phyloP scores from a whole-genome alignment of 257 asterid species.

The Cinchona pubescens region DNA sequence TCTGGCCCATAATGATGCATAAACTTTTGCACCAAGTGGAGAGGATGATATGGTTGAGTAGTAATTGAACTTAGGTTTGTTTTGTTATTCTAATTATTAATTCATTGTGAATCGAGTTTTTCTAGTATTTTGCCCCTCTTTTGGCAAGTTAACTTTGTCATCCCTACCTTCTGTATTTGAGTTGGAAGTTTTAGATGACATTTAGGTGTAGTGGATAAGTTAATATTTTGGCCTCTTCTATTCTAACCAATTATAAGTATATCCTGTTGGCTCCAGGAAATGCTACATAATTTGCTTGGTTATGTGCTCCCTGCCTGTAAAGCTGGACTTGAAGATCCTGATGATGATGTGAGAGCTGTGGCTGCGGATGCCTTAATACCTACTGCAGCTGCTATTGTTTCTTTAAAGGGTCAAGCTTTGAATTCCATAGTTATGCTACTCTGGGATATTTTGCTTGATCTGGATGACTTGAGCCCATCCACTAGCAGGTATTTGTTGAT shows the following conservation, averaged over 20 bases:
- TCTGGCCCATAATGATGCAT: too few relatives aligned
- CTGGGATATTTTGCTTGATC: conserved; percentile 97
- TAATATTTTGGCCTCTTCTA: background rate
- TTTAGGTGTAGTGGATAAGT: too few relatives aligned
- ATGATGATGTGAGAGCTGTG: conserved; percentile 99
- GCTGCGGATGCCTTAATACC: conserved; percentile 98
- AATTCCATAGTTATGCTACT: conserved; percentile 86
- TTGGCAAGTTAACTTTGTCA: background rate
- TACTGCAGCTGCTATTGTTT: conserved; percentile 78
- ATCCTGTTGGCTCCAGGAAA: conserved; percentile 56
- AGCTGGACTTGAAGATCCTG: conserved; percentile 98
- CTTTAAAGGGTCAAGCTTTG: conserved; percentile 67
- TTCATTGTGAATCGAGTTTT: background rate
- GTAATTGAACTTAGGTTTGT: background rate
- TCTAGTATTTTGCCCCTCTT: background rate
- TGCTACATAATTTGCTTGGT: conserved; percentile 77
- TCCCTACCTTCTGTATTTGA: background rate
- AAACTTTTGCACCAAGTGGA: too few relatives aligned
- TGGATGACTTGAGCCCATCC: conserved; percentile 98
- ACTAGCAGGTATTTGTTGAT: conserved; percentile 77
- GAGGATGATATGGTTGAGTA: too few relatives aligned
- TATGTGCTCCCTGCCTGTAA: conserved; percentile 88
- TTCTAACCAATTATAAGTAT: conserved; percentile 6
- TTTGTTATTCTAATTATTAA: background rate
- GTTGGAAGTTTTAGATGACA: background rate